Base-by-base conservation (phyloP, 352 stramenopile genomes). In the Thalassiosira delicatula region DNA sequence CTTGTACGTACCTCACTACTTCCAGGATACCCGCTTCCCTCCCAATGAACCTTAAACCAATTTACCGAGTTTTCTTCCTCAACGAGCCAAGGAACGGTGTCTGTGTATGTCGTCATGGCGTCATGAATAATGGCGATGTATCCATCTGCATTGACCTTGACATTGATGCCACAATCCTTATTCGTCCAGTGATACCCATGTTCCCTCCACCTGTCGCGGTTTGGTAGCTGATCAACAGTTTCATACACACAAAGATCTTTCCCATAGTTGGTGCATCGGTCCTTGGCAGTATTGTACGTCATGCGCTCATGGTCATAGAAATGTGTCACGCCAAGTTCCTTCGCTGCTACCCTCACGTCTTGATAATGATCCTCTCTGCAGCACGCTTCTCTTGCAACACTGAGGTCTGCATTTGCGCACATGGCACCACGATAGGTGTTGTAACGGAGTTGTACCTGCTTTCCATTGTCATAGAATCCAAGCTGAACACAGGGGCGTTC, bases 401-500 rank as follows among this genome's bases (percentile, higher is more conserved):
- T 23, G 54, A 73, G 62, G 17, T 75, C 21, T 9, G 72, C 7
- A 37, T 81, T 71, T 12, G 70, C 60, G 44, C 81, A 90, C 70
- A 88, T 88, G 32, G 69, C 40, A 19, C 84, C 84, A 23, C 29
- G 29, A 8, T 51, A 19, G 14, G 44, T 66, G n/a, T 83, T 83
- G 14, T 82, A 56, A 30, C 59, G 42, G 8, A 71, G 35, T 12
- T 42, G 35, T 42, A 91, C 65, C 53, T 84, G 79, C 57, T 86
- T 87, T 2, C 76, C 83, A 83, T 90, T 86, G 4, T 53, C 46
- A 65, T 87, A 92, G 70, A 93, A 92, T 21, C 62, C 78, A 68
- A 90, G 80, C 12, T 93, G 71, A 7, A 93, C 88, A 86, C 90
- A 94, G 27, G 88, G 40, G 21, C 75, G 73, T 8, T 74, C 69